Percentiles rank a stretch among this genome's conserved stretches.
phyloP scores from a whole-genome alignment of 805 yeast genomes.

The Danielia reshetovae region DNA sequence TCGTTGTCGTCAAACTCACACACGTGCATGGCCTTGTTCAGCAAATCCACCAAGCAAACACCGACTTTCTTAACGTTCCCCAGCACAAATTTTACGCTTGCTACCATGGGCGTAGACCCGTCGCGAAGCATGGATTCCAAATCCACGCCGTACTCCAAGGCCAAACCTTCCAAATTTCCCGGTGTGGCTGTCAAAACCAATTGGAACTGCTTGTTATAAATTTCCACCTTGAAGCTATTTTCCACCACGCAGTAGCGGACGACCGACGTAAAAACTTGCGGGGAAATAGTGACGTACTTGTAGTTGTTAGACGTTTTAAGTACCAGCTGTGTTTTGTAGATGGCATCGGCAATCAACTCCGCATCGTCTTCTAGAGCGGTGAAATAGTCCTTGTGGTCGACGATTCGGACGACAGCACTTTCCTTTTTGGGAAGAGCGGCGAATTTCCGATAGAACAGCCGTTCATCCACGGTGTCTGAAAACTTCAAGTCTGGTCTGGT shows the following conservation, averaged over 20 bases:
- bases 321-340: constrained; percentile 81
- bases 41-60: constrained; percentile 73
- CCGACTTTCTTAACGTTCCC: constrained; percentile 57
- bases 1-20: constrained; percentile 86
- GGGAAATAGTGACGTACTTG: constrained; percentile 72
- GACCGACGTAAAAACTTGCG: constrained; percentile 65
- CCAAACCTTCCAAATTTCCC: constrained; percentile 68
- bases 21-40: constrained; percentile 60
- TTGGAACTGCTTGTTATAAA: constrained; percentile 67
- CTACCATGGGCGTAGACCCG: constrained; percentile 38
- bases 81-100: constrained; percentile 32
- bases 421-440: constrained; percentile 44
- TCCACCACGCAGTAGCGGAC: constrained; percentile 66
- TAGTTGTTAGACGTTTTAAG: constrained; percentile 53
- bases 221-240: constrained; percentile 71
- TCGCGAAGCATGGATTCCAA: constrained; percentile 61
- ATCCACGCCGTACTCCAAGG: constrained; percentile 34
- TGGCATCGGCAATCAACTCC: constrained; percentile 70
- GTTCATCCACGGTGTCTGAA: constrained; percentile 40
- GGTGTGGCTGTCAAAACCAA: constrained; percentile 70
- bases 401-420: constrained; percentile 56
- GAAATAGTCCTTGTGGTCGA: constrained; percentile 78
- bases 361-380: constrained; percentile 76
- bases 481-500: constrained; percentile 45
- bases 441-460: constrained; percentile 42